Conservation (phyloP, 176 grass and related monocot species). For the Aegilops bicornis region DNA sequence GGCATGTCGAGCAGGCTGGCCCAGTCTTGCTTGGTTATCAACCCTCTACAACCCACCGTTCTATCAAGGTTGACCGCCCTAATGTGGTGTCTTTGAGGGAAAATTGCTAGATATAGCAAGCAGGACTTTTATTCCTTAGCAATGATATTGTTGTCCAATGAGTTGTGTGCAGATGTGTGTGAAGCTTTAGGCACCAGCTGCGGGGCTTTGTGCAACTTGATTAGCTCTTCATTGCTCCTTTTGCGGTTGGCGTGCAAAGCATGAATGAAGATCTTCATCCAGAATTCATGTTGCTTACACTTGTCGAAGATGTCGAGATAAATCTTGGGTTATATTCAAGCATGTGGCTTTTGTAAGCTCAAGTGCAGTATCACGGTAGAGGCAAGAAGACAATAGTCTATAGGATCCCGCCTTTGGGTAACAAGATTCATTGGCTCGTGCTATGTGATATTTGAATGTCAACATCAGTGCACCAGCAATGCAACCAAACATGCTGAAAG, state of each 20-base stretch:
- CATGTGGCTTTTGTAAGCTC: neutral
- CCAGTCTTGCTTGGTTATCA: conserved; percentile 2
- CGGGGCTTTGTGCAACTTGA: neutral
- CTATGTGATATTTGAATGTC: neutral
- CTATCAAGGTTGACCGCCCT: conserved; percentile 6
- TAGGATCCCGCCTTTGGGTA: neutral
- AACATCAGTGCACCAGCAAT: neutral
- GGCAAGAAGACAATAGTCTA: neutral
- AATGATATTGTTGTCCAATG: neutral
- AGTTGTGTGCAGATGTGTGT: too few relatives aligned
- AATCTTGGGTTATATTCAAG: neutral
- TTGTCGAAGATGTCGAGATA: neutral
- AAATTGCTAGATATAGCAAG: conserved; percentile 14
- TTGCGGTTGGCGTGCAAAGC: neutral
- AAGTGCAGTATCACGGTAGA: neutral
- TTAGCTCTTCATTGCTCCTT: neutral
- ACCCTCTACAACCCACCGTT: neutral
- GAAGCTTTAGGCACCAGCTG: too few relatives aligned
- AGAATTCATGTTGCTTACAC: neutral
- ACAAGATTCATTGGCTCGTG: neutral
- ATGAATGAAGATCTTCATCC: neutral
- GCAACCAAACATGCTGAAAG: neutral
- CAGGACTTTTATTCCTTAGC: neutral
- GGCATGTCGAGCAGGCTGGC: neutral
- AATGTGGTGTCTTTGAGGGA: neutral